A percentile compares a stretch with the other conserved stretches of the same genome.
These are phyloP conservation scores for Priceomyces haplophilus DNA, from an alignment of 805 yeast species.

Conservation along the genomic window DNA sequence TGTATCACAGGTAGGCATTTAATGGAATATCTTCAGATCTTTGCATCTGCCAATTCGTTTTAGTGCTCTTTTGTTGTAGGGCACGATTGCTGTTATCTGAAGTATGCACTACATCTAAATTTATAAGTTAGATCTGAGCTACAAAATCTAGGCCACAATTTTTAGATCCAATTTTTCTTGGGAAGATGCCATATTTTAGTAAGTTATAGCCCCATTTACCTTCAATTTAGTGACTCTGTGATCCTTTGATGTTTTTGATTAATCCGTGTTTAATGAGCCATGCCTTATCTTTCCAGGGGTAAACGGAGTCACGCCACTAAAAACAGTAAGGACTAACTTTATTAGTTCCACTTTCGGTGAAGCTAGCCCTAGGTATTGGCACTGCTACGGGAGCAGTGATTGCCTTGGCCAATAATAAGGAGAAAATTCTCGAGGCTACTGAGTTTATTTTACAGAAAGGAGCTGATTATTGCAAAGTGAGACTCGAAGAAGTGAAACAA, in stretches of 20 bases:
- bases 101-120: no score
- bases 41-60: no score
- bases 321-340: conserved; percentile 8
- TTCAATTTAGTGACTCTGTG: neutral
- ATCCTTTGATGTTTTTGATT: neutral
- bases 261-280: no score
- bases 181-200: conserved; percentile 6
- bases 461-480: conserved; percentile 25
- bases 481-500: conserved; percentile 16
- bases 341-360: conserved; percentile 32
- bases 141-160: no score
- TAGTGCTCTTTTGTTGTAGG: no score
- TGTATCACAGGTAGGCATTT: no score
- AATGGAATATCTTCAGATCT: no score
- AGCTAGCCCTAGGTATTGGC: conserved; percentile 31
- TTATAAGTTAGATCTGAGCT: no score
- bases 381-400: conserved; percentile 34
- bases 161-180: no score
- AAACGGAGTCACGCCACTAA: neutral
- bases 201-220: neutral
- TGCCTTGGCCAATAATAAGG: conserved; percentile 28
- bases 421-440: conserved; percentile 26
- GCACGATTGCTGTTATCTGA: no score
- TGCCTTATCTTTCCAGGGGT: no score
- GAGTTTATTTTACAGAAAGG: conserved; percentile 28